phyloP scores from a whole-genome alignment of 208 protist genomes.

The Leishmania arabica region DNA sequence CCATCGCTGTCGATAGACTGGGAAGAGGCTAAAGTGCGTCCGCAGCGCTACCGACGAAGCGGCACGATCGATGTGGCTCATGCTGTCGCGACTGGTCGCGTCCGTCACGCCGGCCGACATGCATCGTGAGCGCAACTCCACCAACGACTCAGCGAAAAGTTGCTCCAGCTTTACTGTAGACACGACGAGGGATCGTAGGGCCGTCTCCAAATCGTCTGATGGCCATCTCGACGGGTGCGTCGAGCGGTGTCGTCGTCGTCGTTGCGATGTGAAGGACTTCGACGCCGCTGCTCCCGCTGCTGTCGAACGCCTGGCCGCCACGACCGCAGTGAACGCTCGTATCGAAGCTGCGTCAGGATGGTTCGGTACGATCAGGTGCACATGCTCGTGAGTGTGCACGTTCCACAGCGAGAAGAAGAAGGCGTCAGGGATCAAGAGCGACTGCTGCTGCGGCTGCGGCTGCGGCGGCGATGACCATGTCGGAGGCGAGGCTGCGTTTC shows the following conservation, averaged over 20 bases:
- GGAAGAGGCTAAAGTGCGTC: neutral
- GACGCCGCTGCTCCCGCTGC: conserved; percentile 9
- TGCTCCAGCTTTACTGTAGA: conserved; percentile 22
- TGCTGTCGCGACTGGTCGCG: too few relatives aligned
- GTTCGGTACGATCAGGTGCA: conserved; percentile 62
- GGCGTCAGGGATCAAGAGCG: conserved; percentile 42
- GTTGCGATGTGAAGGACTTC: neutral
- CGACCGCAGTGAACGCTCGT: conserved; percentile 1
- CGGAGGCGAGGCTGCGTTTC: neutral
- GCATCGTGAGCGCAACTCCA: conserved; percentile 12
- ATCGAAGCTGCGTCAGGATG: conserved; percentile 10
- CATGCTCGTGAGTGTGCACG: conserved; percentile 41
- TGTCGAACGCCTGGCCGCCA: conserved; percentile 3
- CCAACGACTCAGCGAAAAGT: conserved; percentile 25
- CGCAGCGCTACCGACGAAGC: neutral
- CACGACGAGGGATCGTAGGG: conserved; percentile 22
- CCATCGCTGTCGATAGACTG: conserved; percentile 24
- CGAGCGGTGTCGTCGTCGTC: neutral
- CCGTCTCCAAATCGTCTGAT: conserved; percentile 1
- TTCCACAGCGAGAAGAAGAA: conserved; percentile 62
- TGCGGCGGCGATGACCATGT: neutral
- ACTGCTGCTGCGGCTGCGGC: neutral
- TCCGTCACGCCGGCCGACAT: neutral
- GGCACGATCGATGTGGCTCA: neutral
- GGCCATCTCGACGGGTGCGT: neutral